Percentiles rank a stretch among this genome's conserved stretches.
phyloP scores from a whole-genome alignment of 805 yeast species.

The Saccharomycopsis fibuligera region DNA sequence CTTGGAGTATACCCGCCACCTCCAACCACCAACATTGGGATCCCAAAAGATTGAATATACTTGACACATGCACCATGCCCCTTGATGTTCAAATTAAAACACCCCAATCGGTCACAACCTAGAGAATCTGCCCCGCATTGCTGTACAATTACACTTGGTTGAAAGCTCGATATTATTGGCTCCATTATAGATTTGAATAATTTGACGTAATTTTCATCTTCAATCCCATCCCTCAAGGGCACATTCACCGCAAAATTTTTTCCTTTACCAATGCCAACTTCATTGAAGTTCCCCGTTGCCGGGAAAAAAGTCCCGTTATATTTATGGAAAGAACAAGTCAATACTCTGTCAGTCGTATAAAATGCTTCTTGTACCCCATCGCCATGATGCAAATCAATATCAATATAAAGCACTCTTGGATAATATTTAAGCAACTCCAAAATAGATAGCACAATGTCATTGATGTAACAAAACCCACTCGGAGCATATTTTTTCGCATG shows the following conservation, averaged over 20 bases:
- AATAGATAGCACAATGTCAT: constrained; percentile 88
- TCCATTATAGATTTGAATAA: constrained; percentile 80
- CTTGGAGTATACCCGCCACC: constrained; percentile 99
- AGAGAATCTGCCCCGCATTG: constrained; percentile 98
- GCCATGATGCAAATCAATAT: constrained; percentile 94
- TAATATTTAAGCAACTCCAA: constrained; percentile 80
- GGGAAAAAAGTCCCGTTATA: constrained; percentile 92
- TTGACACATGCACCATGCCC: constrained; percentile 96
- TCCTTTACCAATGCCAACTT: constrained; percentile 83
- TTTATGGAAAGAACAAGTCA: constrained; percentile 88
- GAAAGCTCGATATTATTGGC: constrained; percentile 85
- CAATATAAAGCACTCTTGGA: constrained; percentile 88
- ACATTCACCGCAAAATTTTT: constrained; percentile 84
- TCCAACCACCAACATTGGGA: constrained; percentile 87
- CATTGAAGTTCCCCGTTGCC: constrained; percentile 91
- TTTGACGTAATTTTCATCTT: constrained; percentile 76
- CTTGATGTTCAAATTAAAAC: constrained; percentile 83
- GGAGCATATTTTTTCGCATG: constrained; percentile 96
- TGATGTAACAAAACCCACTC: constrained; percentile 90
- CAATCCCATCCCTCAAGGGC: constrained; percentile 92
- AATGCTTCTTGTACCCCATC: constrained; percentile 98
- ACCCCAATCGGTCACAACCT: constrained; percentile 89
- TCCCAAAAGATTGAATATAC: constrained; percentile 78
- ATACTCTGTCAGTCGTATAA: constrained; percentile 84
- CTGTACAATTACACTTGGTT: constrained; percentile 88